Evolutionary conservation across 2,329 filamentous ascomycete genomes (phyloP), one percentile per base, ranked within the genome.

Genomic region (Escovopsis sp.): DNA sequence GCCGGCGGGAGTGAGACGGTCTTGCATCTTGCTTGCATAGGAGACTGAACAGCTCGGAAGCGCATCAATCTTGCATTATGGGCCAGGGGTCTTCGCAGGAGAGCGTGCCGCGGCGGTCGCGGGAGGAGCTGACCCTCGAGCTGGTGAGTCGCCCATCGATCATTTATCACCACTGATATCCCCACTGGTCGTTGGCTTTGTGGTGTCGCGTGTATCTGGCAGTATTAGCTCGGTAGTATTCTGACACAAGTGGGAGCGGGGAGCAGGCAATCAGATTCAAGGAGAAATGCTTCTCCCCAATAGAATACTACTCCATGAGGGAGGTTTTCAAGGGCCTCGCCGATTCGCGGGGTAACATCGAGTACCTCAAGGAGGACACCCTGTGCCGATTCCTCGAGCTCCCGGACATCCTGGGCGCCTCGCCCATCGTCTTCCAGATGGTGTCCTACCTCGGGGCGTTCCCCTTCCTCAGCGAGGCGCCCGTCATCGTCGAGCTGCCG

Each of bases 251-350:
- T 37, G 12, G 12, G 27, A 31, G 15, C 18, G 17, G 16, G 34
- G 5, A 16, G 32, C 31, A 79, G 74, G 72, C 72, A 43, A 56
- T 61, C 37, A 69, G 60, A 45, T 84, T 85, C 51, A 77, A 73
- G 37, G 68, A 73, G 39, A 77, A 75, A 48, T 81, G 76, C 56
- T 84, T 80, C 55, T 74, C 74, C 1, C 67, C 75, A 2, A 63
- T 85, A 37, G 80, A 86, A 54, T 61, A 82, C 21, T 82, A 80
- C 55, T 81, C 72, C 23, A 73, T 83, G 55, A 77, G 76, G 46
- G 73, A 81, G 50, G 78, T 83, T 48, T 85, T 85, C 60, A 69
- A 67, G 39, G 70, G 65, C 38, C 72, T 85, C 15, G 76, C 79
- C 43, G 78, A 84, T 45, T 56, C 66, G 13, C 66, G 79, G 48